Evolutionary conservation across 2,329 filamentous ascomycete species (phyloP).

Genomic region (Myriosclerotinia scirpicola): DNA sequence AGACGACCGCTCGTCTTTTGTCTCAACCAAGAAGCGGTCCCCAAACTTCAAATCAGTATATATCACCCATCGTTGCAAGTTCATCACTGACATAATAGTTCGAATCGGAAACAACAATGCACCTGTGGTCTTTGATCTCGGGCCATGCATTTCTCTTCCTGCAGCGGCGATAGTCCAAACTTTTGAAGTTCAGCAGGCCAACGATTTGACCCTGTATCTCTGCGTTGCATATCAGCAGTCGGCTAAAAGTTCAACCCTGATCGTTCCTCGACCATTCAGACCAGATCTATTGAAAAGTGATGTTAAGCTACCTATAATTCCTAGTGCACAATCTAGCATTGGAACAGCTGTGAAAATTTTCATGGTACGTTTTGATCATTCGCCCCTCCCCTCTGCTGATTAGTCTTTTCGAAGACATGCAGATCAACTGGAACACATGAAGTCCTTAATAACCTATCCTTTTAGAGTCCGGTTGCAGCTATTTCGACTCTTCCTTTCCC

Average conservation of each 20-base stretch:
- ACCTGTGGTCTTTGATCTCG: neutral
- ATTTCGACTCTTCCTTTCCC: slow-evolving; percentile 1
- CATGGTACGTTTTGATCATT: neutral
- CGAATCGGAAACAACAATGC: neutral
- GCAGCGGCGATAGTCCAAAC: neutral
- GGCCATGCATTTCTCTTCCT: slow-evolving; percentile 1
- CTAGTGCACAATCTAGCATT: neutral
- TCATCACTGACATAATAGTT: neutral
- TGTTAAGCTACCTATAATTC: neutral
- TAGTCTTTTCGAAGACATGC: neutral
- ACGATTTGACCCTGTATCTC: neutral
- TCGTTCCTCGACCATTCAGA: neutral
- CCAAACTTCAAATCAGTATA: slow-evolving; percentile 5
- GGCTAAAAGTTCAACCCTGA: neutral
- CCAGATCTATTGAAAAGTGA: neutral
- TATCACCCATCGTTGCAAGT: neutral
- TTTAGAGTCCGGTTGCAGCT: neutral
- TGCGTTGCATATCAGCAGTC: neutral
- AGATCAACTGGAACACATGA: neutral
- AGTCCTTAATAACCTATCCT: neutral
- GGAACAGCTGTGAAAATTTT: slow-evolving; percentile 1
- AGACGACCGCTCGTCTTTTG: neutral
- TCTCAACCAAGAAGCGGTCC: neutral
- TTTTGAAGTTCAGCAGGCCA: neutral
- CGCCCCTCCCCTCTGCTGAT: neutral